These are phyloP conservation scores for Verbascum thapsus DNA, from an alignment of 257 asterid species.

Conservation along the genomic window DNA sequence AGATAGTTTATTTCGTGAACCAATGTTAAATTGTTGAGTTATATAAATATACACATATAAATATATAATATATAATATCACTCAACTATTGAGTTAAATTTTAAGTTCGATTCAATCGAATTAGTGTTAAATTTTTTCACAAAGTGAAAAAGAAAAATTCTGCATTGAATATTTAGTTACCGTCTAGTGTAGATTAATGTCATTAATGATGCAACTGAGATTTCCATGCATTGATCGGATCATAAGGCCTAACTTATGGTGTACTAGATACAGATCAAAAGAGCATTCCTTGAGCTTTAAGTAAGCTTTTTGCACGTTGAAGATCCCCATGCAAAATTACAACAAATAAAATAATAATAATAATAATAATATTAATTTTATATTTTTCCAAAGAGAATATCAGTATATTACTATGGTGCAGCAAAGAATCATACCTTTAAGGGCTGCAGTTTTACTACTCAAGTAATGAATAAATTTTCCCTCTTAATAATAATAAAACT, in stretches of 20 bases:
- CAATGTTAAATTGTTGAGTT: no score
- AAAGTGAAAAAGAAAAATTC: no score
- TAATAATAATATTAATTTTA: no score
- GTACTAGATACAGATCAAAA: conserved; percentile 16
- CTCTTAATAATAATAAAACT: background rate
- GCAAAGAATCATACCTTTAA: conserved; percentile 42
- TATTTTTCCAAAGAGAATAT: conserved; percentile 30
- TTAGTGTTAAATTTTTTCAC: no score
- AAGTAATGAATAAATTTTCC: conserved; percentile 34
- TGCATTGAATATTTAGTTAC: no score
- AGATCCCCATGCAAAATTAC: conserved; percentile 43
- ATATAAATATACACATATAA: no score
- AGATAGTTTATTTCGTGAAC: no score
- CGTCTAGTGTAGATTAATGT: no score
- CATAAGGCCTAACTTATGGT: conserved; percentile 49
- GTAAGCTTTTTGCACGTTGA: conserved; percentile 36
- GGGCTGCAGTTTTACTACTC: conserved; percentile 28
- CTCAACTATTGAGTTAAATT: no score
- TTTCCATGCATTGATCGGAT: conserved; percentile 46
- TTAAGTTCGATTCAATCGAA: no score
- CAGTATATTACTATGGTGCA: conserved; percentile 30
- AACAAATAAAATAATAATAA: background rate
- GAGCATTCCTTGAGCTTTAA: conserved; percentile 40
- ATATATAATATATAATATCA: no score
- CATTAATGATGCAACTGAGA: no score